Evolutionary conservation across 1,284 basidiomycete species (phyloP).

Genomic region (Porogramme epimiltina): DNA sequence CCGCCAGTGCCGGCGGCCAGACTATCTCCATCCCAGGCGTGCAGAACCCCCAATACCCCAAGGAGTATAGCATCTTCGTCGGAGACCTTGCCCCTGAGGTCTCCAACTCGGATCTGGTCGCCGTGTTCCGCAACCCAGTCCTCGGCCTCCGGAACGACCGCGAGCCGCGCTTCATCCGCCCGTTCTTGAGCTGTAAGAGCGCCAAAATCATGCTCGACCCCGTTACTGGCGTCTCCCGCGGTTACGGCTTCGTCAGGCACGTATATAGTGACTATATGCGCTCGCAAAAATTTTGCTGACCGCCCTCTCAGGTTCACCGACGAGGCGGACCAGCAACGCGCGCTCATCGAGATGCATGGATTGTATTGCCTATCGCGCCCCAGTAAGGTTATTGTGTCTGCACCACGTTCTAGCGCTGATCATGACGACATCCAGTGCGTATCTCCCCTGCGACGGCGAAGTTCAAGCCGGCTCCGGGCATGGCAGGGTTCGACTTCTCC

Average conservation of each 20-base stretch:
- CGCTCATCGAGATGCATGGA: conserved; percentile 88
- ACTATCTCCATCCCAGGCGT: conserved; percentile 34
- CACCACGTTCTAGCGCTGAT: not conserved
- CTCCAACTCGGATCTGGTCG: conserved; percentile 86
- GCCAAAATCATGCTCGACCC: conserved; percentile 94
- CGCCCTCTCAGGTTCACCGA: conserved; percentile 71
- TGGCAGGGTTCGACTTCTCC: conserved; percentile 47
- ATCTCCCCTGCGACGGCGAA: conserved; percentile 89
- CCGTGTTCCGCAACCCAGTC: conserved; percentile 84
- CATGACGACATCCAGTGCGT: conserved; percentile 58
- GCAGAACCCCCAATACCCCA: conserved; percentile 61
- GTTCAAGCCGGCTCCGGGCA: conserved; percentile 63
- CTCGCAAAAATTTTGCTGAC: conserved; percentile 2
- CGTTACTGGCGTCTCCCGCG: conserved; percentile 83
- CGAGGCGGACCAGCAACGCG: conserved; percentile 84
- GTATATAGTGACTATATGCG: conserved; percentile 25
- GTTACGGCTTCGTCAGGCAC: conserved; percentile 87
- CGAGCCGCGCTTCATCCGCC: conserved; percentile 82
- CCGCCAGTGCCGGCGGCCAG: conserved; percentile 35
- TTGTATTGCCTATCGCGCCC: conserved; percentile 84
- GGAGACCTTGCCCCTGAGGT: conserved; percentile 89
- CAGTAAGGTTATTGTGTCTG: conserved; percentile 51
- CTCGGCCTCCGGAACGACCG: conserved; percentile 79
- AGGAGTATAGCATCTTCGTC: conserved; percentile 90
- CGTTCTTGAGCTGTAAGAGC: conserved; percentile 87